Percentiles rank a stretch among this genome's conserved stretches.
phyloP scores from a whole-genome alignment of 2,329 filamentous ascomycete genomes.

The Xylaria sp. region DNA sequence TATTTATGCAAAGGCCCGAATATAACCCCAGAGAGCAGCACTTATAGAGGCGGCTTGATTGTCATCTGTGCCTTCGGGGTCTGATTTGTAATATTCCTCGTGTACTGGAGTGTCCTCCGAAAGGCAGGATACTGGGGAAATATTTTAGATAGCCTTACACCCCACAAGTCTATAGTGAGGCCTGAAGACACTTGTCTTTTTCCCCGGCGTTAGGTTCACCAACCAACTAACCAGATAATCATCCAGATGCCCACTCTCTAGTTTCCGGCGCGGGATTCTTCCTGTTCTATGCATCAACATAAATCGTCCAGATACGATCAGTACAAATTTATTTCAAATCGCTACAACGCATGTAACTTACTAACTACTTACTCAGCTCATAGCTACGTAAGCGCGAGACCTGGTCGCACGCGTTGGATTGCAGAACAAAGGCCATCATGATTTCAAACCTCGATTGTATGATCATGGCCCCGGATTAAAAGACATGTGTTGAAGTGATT shows the following conservation, averaged over 20 bases:
- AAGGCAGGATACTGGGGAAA: background rate
- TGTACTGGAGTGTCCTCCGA: background rate
- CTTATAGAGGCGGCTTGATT: constrained; percentile 10
- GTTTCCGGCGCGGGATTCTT: no score
- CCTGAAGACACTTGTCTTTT: background rate
- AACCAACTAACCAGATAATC: background rate
- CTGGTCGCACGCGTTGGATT: no score
- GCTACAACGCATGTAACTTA: background rate
- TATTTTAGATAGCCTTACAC: background rate
- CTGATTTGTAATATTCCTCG: background rate
- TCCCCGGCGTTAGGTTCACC: background rate
- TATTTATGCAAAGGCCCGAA: background rate
- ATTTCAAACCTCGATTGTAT: no score
- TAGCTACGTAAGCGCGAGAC: background rate
- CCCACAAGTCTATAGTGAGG: background rate
- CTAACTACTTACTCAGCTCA: background rate
- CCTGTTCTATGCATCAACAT: background rate
- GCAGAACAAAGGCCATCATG: no score
- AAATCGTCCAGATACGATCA: background rate
- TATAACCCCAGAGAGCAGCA: constrained; percentile 2
- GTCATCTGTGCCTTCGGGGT: background rate
- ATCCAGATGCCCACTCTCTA: background rate
- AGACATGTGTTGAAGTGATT: no score
- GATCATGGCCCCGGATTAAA: no score
- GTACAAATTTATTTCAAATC: background rate